These are phyloP conservation scores for Xylaria sp. DNA, from an alignment of 2,329 filamentous ascomycete species.

Conservation along the genomic window DNA sequence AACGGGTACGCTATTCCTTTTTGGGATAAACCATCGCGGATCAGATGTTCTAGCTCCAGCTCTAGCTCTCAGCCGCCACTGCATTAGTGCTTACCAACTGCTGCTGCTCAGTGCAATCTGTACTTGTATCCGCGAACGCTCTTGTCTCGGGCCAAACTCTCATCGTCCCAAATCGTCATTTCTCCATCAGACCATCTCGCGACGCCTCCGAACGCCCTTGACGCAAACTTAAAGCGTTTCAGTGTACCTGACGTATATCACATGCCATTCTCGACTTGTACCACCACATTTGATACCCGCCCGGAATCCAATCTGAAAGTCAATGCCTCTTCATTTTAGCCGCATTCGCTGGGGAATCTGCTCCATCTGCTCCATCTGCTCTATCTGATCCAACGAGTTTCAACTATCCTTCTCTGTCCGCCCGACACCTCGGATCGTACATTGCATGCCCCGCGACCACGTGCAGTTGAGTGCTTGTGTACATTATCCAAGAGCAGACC, in stretches of 20 bases:
- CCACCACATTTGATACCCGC: not conserved
- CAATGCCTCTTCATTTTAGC: constrained; percentile 15
- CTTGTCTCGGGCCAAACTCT: constrained; percentile 11
- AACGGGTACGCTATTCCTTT: not conserved
- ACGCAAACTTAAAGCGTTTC: not conserved
- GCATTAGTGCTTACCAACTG: not conserved
- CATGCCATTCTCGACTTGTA: not conserved
- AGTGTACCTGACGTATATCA: not conserved
- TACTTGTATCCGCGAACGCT: not conserved
- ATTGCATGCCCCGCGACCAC: not conserved
- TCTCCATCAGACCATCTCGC: constrained; percentile 17
- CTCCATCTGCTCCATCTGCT: constrained; percentile 1
- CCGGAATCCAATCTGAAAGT: constrained; percentile 2
- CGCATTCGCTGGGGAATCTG: constrained; percentile 4
- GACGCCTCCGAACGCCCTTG: constrained; percentile 2
- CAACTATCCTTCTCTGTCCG: not conserved
- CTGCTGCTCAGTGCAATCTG: not conserved
- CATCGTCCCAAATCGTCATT: constrained; percentile 12
- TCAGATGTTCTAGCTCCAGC: not conserved
- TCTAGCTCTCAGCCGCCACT: not conserved
- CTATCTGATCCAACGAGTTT: constrained; percentile 5
- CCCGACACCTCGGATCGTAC: not conserved
- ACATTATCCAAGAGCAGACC: not conserved
- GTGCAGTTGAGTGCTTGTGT: not conserved
- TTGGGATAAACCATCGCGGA: not conserved